phyloP scores from a whole-genome alignment of 495 filamentous ascomycete genomes.

The Penicillium argentinense region DNA sequence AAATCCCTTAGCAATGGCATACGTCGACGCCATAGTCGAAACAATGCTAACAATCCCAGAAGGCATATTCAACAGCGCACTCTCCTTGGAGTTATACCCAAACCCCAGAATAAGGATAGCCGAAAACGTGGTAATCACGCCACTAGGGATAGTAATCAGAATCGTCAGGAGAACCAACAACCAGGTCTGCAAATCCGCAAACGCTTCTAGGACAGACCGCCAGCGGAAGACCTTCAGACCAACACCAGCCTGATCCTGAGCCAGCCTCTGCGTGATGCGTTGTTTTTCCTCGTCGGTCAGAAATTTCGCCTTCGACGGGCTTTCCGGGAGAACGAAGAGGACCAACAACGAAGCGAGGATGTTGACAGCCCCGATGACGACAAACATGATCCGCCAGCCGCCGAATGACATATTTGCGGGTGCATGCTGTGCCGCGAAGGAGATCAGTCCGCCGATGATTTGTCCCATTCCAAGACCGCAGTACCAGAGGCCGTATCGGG shows the following conservation, averaged over 20 bases:
- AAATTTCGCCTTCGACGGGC: constrained; percentile 52
- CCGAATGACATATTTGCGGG: constrained; percentile 28
- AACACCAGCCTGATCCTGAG: constrained; percentile 55
- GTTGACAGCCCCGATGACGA: constrained; percentile 59
- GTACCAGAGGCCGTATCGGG: constrained; percentile 66
- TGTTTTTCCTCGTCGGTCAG: constrained; percentile 50
- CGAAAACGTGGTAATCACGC: constrained; percentile 51
- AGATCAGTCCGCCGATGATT: constrained; percentile 61
- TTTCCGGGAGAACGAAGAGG: constrained; percentile 52
- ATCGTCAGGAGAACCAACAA: constrained; percentile 46
- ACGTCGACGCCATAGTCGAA: constrained; percentile 52
- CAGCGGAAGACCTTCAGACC: constrained; percentile 40
- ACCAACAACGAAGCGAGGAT: constrained; percentile 50
- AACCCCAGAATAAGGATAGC: constrained; percentile 48
- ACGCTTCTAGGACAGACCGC: constrained; percentile 34
- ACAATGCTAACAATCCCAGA: constrained; percentile 58
- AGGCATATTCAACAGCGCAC: constrained; percentile 64
- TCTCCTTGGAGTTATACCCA: constrained; percentile 39
- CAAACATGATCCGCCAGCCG: constrained; percentile 65
- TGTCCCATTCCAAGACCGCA: constrained; percentile 62
- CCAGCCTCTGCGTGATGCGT: constrained; percentile 27
- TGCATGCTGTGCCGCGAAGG: constrained; percentile 62
- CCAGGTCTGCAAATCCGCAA: constrained; percentile 41
- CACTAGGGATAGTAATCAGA: constrained; percentile 49
- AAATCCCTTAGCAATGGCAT: constrained; percentile 36